These are phyloP conservation scores for Saccharum hybrid DNA, from an alignment of 202 grass and related monocot species.

Conservation along the genomic window DNA sequence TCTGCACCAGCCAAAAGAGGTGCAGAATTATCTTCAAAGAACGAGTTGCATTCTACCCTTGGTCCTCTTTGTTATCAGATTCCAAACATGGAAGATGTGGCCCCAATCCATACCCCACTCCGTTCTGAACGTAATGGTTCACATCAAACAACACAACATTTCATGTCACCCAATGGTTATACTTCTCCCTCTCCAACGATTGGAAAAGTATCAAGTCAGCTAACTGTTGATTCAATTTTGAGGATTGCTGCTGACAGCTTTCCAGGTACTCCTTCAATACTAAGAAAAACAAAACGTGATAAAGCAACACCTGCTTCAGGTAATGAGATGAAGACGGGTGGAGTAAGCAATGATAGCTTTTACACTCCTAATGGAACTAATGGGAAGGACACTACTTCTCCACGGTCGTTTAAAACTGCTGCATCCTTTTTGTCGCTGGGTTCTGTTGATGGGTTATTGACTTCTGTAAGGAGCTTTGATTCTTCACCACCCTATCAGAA, in stretches of 20 bases:
- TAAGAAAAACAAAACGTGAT: constrained; percentile 77
- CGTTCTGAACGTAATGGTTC: constrained; percentile 34
- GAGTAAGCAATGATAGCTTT: constrained; percentile 48
- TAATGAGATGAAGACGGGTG: constrained; percentile 43
- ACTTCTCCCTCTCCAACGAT: constrained; percentile 44
- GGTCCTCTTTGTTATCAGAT: constrained; percentile 79
- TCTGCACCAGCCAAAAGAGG: constrained; percentile 38
- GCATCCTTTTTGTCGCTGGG: constrained; percentile 52
- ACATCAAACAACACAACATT: constrained; percentile 41
- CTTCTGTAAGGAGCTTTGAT: constrained; percentile 53
- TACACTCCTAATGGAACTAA: constrained; percentile 46
- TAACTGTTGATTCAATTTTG: constrained; percentile 77
- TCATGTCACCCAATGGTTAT: constrained; percentile 38
- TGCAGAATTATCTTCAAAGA: constrained; percentile 35
- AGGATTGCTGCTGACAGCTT: constrained; percentile 82
- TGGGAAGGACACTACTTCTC: constrained; percentile 11
- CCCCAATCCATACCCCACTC: constrained; percentile 40
- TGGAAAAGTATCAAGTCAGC: constrained; percentile 43
- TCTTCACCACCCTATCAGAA: constrained; percentile 85
- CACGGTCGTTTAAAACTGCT: constrained; percentile 53
- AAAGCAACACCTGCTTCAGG: constrained; percentile 49
- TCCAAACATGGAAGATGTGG: constrained; percentile 60
- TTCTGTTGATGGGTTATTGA: constrained; percentile 50
- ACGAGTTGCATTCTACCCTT: constrained; percentile 50
- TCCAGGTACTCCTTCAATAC: constrained; percentile 79